Conservation (phyloP, 2,329 filamentous ascomycete genomes). For the Fusarium sp. region DNA sequence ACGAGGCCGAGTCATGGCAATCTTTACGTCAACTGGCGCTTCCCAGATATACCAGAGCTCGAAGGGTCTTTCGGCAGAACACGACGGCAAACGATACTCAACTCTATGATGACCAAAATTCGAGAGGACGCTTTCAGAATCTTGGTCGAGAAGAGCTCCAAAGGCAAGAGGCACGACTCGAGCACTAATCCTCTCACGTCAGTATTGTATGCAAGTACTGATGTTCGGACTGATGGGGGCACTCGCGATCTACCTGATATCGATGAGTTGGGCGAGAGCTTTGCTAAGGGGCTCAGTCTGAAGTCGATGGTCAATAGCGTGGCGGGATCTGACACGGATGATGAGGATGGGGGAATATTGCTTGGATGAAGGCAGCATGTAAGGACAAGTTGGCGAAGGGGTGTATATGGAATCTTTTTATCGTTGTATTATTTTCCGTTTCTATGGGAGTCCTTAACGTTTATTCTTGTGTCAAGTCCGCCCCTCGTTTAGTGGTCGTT, state of each 20-base stretch:
- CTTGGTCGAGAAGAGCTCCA: conserved; percentile 44
- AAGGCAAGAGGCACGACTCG: conserved; percentile 50
- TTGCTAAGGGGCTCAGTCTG: conserved; percentile 23
- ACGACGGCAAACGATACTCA: conserved; percentile 40
- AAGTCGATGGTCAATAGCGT: neutral
- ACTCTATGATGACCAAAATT: conserved; percentile 45
- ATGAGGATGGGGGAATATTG: conserved; percentile 32
- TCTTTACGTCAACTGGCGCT: conserved; percentile 55
- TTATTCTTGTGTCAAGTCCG: neutral
- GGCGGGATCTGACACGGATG: conserved; percentile 22
- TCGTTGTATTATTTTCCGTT: neutral
- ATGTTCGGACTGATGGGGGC: conserved; percentile 19
- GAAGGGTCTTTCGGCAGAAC: conserved; percentile 8
- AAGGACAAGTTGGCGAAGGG: neutral
- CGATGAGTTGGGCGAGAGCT: conserved; percentile 30
- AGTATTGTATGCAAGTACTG: conserved; percentile 10
- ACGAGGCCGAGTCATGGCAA: conserved; percentile 52
- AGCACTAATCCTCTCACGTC: conserved; percentile 42
- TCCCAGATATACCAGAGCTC: conserved; percentile 49
- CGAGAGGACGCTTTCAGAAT: conserved; percentile 47
- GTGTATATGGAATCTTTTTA: neutral
- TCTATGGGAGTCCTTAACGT: neutral
- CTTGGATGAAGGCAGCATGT: neutral
- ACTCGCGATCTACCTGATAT: conserved; percentile 16
- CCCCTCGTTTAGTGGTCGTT: conserved; percentile 49